A percentile compares a stretch with the other conserved stretches of the same genome.
phyloP scores from a whole-genome alignment of 2,329 filamentous ascomycete species.

The Fusarium sp. region DNA sequence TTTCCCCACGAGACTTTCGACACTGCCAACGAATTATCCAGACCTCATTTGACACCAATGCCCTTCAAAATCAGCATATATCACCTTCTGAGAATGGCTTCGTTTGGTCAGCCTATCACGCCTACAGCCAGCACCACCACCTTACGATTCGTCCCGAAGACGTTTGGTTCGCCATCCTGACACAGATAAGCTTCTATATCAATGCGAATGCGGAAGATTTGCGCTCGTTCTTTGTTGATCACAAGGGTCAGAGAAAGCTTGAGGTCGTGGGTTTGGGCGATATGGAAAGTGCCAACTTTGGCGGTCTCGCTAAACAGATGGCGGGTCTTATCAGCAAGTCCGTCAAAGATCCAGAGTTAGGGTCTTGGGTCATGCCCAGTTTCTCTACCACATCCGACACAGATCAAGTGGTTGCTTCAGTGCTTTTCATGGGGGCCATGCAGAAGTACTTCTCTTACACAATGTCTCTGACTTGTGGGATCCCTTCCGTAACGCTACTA shows the following conservation, averaged over 20 bases:
- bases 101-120: constrained; percentile 54
- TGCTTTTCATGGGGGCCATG: constrained; percentile 66
- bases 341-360: constrained; percentile 1
- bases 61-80: background rate
- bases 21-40: background rate
- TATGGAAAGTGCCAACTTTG: background rate
- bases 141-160: constrained; percentile 65
- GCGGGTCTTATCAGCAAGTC: background rate
- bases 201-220: constrained; percentile 57
- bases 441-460: constrained; percentile 61
- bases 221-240: constrained; percentile 3
- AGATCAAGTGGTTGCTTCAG: constrained; percentile 59
- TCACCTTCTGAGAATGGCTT: constrained; percentile 49
- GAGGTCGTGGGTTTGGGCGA: background rate
- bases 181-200: constrained; percentile 62
- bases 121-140: constrained; percentile 61
- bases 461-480: constrained; percentile 58
- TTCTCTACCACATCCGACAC: constrained; percentile 64
- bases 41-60: background rate
- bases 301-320: background rate
- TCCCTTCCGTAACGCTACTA: constrained; percentile 66
- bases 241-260: constrained; percentile 16
- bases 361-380: constrained; percentile 57
- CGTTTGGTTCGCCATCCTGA: constrained; percentile 66
- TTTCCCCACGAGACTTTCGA: background rate